Conservation (phyloP, 225 moss, liverwort and hornwort genomes). For the Thuidium tamariscinum region DNA sequence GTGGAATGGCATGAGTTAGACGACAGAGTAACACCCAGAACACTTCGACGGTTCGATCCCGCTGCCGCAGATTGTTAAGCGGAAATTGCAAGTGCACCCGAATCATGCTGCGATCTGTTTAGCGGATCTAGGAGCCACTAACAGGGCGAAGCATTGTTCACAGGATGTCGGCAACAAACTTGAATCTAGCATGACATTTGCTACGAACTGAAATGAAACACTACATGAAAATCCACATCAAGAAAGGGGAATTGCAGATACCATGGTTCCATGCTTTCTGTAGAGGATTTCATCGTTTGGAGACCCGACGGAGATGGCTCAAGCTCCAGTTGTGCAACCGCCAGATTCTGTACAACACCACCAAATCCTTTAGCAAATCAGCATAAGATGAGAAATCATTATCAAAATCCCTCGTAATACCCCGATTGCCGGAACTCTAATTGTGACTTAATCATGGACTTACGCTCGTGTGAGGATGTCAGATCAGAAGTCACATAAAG, state of each 20-base stretch:
- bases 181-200: not conserved
- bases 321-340: not conserved
- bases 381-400: not conserved
- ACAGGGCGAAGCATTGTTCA: not conserved
- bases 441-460: not conserved
- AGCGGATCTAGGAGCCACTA: not conserved
- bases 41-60: not conserved
- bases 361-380: not conserved
- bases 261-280: not conserved
- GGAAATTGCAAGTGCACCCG: not conserved
- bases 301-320: not conserved
- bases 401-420: not conserved
- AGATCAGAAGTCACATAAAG: not conserved
- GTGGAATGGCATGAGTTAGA: not conserved
- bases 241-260: not conserved
- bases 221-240: not conserved
- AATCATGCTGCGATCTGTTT: not conserved
- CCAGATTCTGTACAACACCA: not conserved
- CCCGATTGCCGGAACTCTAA: not conserved
- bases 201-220: not conserved
- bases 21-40: not conserved
- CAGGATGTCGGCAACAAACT: not conserved
- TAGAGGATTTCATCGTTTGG: constrained; percentile 4
- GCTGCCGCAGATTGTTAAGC: not conserved
- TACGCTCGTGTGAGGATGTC: not conserved